Percentiles rank a stretch among this genome's conserved stretches.
phyloP scores from a whole-genome alignment of 2,329 filamentous ascomycete species.

The Colletotrichum sp. region DNA sequence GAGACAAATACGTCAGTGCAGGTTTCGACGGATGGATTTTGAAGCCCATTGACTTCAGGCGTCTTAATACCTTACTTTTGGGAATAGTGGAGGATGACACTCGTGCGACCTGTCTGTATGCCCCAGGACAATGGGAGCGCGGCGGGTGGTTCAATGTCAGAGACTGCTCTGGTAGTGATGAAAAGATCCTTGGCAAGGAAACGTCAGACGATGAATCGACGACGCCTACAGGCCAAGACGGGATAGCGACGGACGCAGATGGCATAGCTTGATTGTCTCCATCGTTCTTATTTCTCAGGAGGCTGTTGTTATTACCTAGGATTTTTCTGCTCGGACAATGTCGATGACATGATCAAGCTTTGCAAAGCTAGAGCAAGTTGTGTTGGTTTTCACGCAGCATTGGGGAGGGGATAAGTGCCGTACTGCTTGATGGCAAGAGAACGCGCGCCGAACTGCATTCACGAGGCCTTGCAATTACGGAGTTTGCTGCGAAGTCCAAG shows the following conservation, averaged over 20 bases:
- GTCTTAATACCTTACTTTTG: slow-evolving; percentile 69
- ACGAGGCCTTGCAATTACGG: neutral
- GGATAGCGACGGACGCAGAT: neutral
- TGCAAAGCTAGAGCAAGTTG: neutral
- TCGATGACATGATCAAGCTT: neutral
- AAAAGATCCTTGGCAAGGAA: neutral
- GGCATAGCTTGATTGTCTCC: neutral
- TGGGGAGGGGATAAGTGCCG: neutral
- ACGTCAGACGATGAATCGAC: neutral
- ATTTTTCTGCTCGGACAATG: neutral
- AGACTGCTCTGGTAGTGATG: neutral
- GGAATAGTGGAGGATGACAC: slow-evolving; percentile 69
- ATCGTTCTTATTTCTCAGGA: neutral
- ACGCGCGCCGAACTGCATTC: neutral
- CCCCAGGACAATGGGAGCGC: slow-evolving; percentile 77
- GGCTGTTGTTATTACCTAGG: neutral
- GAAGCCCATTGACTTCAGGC: slow-evolving; percentile 83
- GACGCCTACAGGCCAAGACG: neutral
- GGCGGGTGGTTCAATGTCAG: slow-evolving; percentile 76
- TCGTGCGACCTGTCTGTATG: slow-evolving; percentile 69
- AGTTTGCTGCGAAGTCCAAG: neutral
- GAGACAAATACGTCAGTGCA: slow-evolving; percentile 70
- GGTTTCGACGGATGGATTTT: slow-evolving; percentile 93
- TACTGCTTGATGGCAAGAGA: neutral
- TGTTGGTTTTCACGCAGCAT: neutral